Percentiles rank a stretch among this genome's conserved stretches.
Evolutionary conservation across 2,329 filamentous ascomycete genomes (phyloP).

Genomic region (Claviceps paspali): DNA sequence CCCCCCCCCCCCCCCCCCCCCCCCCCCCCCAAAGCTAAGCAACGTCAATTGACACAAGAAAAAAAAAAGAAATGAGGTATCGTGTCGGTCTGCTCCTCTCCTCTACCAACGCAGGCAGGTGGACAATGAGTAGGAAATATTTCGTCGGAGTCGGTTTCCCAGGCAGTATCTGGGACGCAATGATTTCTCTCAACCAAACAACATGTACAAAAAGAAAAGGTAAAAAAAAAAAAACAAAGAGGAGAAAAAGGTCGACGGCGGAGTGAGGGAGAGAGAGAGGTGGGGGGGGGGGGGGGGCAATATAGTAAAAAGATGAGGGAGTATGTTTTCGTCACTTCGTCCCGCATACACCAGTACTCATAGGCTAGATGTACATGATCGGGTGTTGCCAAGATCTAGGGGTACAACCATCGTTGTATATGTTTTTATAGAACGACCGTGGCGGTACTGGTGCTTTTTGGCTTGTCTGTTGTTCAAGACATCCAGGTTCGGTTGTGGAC

Average conservation of each 20-base stretch:
- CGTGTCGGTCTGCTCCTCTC: constrained; percentile 16
- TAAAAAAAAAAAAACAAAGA: not conserved
- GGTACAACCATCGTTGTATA: constrained; percentile 14
- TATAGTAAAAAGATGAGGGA: constrained; percentile 17
- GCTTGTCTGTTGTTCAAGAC: constrained; percentile 14
- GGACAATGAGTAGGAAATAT: constrained; percentile 9
- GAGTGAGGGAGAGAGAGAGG: too few species aligned
- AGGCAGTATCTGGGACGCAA: not conserved
- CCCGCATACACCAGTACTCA: constrained; percentile 22
- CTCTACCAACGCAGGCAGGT: constrained; percentile 13
- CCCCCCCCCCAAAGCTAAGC: constrained; percentile 6
- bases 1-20: too few species aligned
- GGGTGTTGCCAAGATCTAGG: constrained; percentile 13
- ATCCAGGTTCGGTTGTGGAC: constrained; percentile 10
- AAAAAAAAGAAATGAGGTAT: constrained; percentile 21
- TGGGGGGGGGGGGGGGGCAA: too few species aligned
- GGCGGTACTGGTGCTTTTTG: constrained; percentile 15
- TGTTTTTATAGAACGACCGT: constrained; percentile 10
- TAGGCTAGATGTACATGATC: constrained; percentile 17
- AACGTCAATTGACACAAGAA: constrained; percentile 9
- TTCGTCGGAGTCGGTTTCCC: constrained; percentile 5
- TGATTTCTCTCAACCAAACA: constrained; percentile 1
- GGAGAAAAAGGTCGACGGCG: too few species aligned
- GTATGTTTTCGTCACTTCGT: constrained; percentile 25
- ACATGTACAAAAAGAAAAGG: not conserved